Conservation (phyloP, 1,284 basidiomycete genomes). For the Mycosarcoma mackinlayi region DNA sequence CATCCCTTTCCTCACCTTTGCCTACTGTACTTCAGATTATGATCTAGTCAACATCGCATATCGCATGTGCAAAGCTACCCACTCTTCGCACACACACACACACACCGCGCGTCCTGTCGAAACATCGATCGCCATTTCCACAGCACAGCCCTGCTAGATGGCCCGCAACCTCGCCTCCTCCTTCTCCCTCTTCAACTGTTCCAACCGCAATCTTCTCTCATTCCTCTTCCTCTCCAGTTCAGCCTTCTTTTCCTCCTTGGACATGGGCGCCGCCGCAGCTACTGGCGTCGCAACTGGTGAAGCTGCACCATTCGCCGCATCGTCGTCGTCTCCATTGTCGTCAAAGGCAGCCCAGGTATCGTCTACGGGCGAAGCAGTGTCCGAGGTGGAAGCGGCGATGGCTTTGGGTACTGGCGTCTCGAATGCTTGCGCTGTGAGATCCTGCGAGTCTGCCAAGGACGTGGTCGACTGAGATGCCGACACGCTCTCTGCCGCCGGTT, state of each 20-base stretch:
- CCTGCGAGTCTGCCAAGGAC: constrained; percentile 28
- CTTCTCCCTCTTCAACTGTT: constrained; percentile 53
- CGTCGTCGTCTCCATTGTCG: constrained; percentile 24
- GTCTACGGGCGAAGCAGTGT: constrained; percentile 1
- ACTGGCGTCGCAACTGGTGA: constrained; percentile 13
- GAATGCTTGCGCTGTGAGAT: constrained; percentile 42
- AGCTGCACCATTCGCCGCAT: background rate
- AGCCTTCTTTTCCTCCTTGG: constrained; percentile 59
- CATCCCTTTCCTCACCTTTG: background rate
- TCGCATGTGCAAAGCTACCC: too few species aligned
- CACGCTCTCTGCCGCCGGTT: background rate
- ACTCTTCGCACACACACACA: background rate
- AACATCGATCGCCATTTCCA: background rate
- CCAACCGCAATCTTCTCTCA: constrained; percentile 48
- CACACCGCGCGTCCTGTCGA: too few species aligned
- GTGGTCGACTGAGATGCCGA: constrained; percentile 6
- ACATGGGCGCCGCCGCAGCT: constrained; percentile 23
- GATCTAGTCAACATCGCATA: too few species aligned
- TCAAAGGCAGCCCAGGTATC: constrained; percentile 42
- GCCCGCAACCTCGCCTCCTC: constrained; percentile 38
- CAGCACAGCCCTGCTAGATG: constrained; percentile 3
- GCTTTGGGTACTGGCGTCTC: constrained; percentile 14
- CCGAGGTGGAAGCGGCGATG: constrained; percentile 6
- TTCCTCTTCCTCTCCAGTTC: constrained; percentile 56
- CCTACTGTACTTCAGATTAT: background rate